Conservation (phyloP, 176 grass and related monocot species). For the Typha latifolia region DNA sequence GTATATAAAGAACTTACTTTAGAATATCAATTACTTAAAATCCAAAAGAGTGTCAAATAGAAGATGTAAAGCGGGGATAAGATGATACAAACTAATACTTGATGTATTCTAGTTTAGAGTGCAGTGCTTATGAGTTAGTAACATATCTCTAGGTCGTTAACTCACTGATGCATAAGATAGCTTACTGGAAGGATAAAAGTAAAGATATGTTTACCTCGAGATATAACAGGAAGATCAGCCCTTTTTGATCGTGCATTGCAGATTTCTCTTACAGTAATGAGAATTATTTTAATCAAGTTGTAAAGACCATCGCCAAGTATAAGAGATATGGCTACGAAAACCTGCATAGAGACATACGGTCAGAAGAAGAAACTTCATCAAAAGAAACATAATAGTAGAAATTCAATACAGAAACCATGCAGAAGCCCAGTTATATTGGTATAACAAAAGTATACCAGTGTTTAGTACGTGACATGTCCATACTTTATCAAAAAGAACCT, state of each 20-base stretch:
- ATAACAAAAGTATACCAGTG: background rate
- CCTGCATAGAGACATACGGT: constrained; percentile 26
- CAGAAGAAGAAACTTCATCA: background rate
- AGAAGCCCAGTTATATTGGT: background rate
- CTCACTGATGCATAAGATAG: no score
- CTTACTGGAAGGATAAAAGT: background rate
- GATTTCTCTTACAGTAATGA: constrained; percentile 62
- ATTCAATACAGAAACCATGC: background rate
- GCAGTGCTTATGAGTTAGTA: no score
- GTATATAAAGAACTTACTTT: no score
- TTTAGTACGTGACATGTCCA: background rate
- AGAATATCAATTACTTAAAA: no score
- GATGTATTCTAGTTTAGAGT: no score
- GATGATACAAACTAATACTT: no score
- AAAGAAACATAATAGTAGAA: background rate
- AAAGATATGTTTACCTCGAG: constrained; percentile 19
- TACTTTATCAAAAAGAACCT: background rate
- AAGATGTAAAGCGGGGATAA: no score
- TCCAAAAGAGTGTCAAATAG: no score
- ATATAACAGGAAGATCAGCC: constrained; percentile 31
- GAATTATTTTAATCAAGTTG: constrained; percentile 84
- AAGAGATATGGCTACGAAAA: constrained; percentile 81
- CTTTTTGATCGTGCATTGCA: constrained; percentile 45
- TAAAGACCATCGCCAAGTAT: constrained; percentile 93
- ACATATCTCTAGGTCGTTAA: no score